Evolutionary conservation across 257 asterid species (phyloP), one percentile per base, ranked within the genome.

Genomic region (Solanum chiquidenum): DNA sequence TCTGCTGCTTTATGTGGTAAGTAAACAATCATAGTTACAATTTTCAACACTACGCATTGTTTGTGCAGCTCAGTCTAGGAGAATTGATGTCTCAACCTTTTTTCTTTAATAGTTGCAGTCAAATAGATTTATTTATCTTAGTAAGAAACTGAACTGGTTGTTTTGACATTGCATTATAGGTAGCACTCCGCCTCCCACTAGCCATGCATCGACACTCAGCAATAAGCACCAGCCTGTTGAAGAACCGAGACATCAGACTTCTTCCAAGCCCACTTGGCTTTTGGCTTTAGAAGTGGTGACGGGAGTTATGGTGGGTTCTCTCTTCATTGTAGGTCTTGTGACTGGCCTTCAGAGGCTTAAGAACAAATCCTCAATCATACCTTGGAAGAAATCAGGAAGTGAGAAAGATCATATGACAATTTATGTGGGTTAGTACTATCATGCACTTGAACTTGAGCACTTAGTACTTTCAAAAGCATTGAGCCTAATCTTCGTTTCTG

Each of bases 321-420:
- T 97, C 58, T 91, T 97, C 86, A 75, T 94, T 3, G 87, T 93
- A 84, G 96, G 93, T 87, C 79, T 96, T 90, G 72, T 94, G 74
- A 91, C 98, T 37, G 92, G 91, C 33, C 82, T 89, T 91, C 94
- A 91, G 73, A 96, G 90, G 92, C 96, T 93, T 93, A 95, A 95
- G 89, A 90, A 87, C 40, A 93, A 92, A 87, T 94, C 98, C 77
- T 93, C 94, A 0, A 92, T 95, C 55, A 94, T 93, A 87, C 98
- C 98, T 4, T 96, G 99, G 99, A 97, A 93, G 93, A 97, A 94
- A 89, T 96, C 98, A 18, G 90, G 93, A 69, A 96, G 98, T 62
- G 62, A 92, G 86, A 95, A 88, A 92, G 98, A 96, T 82, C 89
- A 90, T 90, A 90, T 86, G 91, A 86, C 96, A 11, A 89, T 94